Conservation (phyloP, 192 early-diverging fungal genomes). For the Linnemannia hyalina region DNA sequence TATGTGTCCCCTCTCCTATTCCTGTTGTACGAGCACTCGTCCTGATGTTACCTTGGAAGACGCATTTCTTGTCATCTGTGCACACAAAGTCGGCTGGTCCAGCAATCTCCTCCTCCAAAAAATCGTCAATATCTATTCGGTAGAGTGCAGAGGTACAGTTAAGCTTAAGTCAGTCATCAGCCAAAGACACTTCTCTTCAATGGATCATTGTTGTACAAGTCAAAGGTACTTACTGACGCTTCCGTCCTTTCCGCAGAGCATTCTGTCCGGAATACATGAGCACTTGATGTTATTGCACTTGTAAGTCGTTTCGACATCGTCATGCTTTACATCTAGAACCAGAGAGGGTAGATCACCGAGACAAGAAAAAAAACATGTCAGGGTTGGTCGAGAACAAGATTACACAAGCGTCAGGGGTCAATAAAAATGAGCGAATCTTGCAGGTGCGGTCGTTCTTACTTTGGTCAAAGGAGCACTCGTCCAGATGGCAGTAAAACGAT, state of each 20-base stretch:
- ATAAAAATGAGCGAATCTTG: slow-evolving; percentile 5
- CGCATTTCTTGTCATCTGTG: slow-evolving; percentile 64
- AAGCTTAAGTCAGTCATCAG: neutral
- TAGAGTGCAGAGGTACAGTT: neutral
- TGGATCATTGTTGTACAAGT: neutral
- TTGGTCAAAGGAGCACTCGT: slow-evolving; percentile 78
- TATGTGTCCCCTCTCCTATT: neutral
- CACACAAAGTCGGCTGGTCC: slow-evolving; percentile 85
- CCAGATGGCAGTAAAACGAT: slow-evolving; percentile 91
- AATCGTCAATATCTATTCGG: slow-evolving; percentile 77
- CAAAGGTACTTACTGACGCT: slow-evolving; percentile 69
- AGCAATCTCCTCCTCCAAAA: slow-evolving; percentile 80
- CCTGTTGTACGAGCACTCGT: slow-evolving; percentile 25
- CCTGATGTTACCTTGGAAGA: slow-evolving; percentile 65
- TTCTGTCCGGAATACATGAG: slow-evolving; percentile 80
- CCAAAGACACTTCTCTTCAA: neutral
- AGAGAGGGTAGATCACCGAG: neutral
- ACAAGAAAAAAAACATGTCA: neutral
- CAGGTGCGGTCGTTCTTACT: slow-evolving; percentile 42
- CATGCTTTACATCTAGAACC: slow-evolving; percentile 58
- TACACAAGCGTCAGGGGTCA: neutral
- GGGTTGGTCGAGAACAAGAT: neutral
- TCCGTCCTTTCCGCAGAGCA: slow-evolving; percentile 88
- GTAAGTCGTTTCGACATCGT: slow-evolving; percentile 72
- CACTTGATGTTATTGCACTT: slow-evolving; percentile 84